Conservation (phyloP, 1,139 yeast species). For the Kurtzmaniella quercitrusa region DNA sequence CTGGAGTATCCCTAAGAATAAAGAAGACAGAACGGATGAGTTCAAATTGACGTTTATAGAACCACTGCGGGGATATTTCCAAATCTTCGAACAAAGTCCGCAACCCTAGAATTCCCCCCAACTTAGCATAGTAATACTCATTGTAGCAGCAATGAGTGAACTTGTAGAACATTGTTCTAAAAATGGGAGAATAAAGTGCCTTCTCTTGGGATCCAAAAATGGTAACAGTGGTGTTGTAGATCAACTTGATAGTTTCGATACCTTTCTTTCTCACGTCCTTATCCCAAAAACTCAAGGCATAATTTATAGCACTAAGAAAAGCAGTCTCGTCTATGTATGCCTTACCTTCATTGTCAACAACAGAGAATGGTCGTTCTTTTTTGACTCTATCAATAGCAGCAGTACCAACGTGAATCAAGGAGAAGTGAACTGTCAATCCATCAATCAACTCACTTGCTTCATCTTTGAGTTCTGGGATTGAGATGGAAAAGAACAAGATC, state of each 20-base stretch:
- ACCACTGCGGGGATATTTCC: constrained; percentile 66
- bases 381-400: constrained; percentile 69
- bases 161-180: constrained; percentile 72
- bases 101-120: constrained; percentile 87
- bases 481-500: constrained; percentile 67
- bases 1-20: constrained; percentile 85
- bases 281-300: constrained; percentile 77
- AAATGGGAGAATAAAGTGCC: constrained; percentile 67
- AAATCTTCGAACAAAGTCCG: constrained; percentile 67
- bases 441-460: constrained; percentile 62
- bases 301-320: constrained; percentile 68
- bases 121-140: constrained; percentile 76
- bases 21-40: constrained; percentile 82
- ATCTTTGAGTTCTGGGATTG: constrained; percentile 68
- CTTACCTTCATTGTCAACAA: constrained; percentile 76
- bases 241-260: constrained; percentile 55
- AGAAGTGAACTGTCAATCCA: constrained; percentile 74
- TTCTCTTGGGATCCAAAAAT: constrained; percentile 66
- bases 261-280: constrained; percentile 70
- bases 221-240: constrained; percentile 58
- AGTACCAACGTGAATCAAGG: constrained; percentile 70
- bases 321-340: constrained; percentile 67
- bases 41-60: constrained; percentile 76
- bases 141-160: constrained; percentile 91
- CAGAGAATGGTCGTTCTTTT: constrained; percentile 65